Percentiles rank a stretch among this genome's conserved stretches.
These are phyloP conservation scores for Acrocalymma vagum DNA, from an alignment of 2,329 filamentous ascomycete species.

Conservation along the genomic window DNA sequence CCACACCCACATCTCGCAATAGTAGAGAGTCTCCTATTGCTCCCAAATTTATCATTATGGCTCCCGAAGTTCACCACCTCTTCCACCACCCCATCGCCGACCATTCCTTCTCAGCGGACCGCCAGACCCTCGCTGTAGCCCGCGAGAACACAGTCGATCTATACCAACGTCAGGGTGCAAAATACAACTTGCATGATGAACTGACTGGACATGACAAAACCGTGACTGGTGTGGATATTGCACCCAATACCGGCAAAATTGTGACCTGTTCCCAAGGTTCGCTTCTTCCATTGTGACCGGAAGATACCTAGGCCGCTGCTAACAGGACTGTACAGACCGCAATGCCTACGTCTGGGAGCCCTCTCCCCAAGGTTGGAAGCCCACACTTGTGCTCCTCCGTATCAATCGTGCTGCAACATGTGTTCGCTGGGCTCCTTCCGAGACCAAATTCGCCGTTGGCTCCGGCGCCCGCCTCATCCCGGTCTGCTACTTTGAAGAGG, in stretches of 20 bases:
- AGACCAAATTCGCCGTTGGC: constrained; percentile 97
- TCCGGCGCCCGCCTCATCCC: constrained; percentile 95
- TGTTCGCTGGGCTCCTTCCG: constrained; percentile 95
- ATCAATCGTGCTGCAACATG: constrained; percentile 97
- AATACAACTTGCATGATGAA: constrained; percentile 88
- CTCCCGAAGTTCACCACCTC: constrained; percentile 93
- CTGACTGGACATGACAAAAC: constrained; percentile 97
- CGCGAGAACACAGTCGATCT: constrained; percentile 91
- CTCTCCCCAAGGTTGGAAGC: constrained; percentile 91
- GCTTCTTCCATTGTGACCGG: constrained; percentile 16
- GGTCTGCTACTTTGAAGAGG: constrained; percentile 98
- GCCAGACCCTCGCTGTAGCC: constrained; percentile 85
- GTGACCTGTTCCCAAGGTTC: constrained; percentile 96
- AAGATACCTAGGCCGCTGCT: constrained; percentile 22
- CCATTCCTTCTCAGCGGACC: constrained; percentile 97
- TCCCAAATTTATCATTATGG: constrained; percentile 68
- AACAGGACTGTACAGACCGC: constrained; percentile 71
- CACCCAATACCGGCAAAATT: constrained; percentile 87
- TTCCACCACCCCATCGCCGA: constrained; percentile 97
- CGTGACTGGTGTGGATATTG: constrained; percentile 95
- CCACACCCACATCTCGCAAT: constrained; percentile 32
- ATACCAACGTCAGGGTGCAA: constrained; percentile 75
- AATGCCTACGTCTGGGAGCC: constrained; percentile 99
- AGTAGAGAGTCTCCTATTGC: constrained; percentile 99
- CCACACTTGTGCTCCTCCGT: constrained; percentile 92